Evolutionary conservation across 179 eudicot species (phyloP).

Genomic region (Spergularia azorica): DNA sequence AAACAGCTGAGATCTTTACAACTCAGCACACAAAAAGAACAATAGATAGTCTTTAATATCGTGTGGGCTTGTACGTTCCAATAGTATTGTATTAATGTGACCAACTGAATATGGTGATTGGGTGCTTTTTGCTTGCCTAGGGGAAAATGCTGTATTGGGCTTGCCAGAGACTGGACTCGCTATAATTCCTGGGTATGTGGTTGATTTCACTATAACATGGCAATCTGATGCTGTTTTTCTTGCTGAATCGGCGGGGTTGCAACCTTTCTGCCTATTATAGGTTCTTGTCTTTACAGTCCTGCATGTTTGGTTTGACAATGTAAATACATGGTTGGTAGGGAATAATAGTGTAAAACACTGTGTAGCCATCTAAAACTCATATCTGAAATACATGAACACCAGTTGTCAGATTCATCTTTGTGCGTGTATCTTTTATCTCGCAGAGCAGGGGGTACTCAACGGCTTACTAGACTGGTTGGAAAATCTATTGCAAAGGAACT

Average conservation of each 20-base stretch:
- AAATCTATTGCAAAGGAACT: constrained; percentile 84
- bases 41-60: background rate
- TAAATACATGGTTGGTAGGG: background rate
- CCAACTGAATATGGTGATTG: no score
- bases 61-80: constrained; percentile 1
- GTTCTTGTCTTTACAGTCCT: background rate
- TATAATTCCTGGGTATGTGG: constrained; percentile 93
- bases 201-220: background rate
- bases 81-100: background rate
- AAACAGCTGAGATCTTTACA: background rate
- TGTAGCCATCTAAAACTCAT: background rate
- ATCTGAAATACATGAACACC: background rate
- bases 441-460: constrained; percentile 98
- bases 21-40: background rate
- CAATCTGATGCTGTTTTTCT: background rate
- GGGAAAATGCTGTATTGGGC: constrained; percentile 78
- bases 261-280: background rate
- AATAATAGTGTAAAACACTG: no score
- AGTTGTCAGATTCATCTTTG: constrained; percentile 16
- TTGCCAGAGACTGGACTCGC: constrained; percentile 99
- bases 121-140: constrained; percentile 38
- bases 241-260: background rate
- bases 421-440: constrained; percentile 11
- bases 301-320: background rate
- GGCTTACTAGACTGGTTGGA: constrained; percentile 92